Evolutionary conservation across 768 basidiomycete genomes (phyloP), one percentile per base, ranked within the genome.

Genomic region (Rhodotorula graminis): DNA sequence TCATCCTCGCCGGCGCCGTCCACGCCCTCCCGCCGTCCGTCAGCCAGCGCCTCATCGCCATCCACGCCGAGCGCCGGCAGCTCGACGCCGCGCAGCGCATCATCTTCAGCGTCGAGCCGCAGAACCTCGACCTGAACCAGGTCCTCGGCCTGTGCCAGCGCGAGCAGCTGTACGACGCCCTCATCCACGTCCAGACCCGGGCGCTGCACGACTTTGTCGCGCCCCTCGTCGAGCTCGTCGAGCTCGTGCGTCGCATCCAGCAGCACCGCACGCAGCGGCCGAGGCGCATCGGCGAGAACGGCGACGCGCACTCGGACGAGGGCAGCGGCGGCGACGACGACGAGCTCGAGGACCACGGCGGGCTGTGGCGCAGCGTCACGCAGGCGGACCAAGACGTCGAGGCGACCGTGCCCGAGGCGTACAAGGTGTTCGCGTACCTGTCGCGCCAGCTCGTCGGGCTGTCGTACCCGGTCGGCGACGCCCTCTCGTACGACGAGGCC

Each of bases 71-170:
- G 46, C 85, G 87, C 57, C 84, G 83, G 21, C 86, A 88, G 49
- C 87, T 89, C 15, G 90, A 91, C 61, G 84, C 87, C 7, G 91
- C 90, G 2, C 94, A 99, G 80, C 86, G 87, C 44, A 84, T 97
- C 68, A 95, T 99, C 66, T 97, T 93, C 93, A 92, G 95, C 79
- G 92, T 97, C 75, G 91, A 96, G 76, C 93, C 95, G 1, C 82
- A 86, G 4, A 91, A 89, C 76, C 82, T 99, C 70, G 96, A 99
- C 79, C 88, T 97, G 81, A 91, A 97, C 78, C 95, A 97, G 82
- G 89, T 90, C 10, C 90, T 97, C 75, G 85, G 81, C 37, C 84
- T 99, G 10, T 99, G 96, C 78, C 89, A 92, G 80, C 85, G 82
- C 69, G 86, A 93, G 78, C 85, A 85, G 40, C 86, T 98, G 10